Conservation (phyloP, 139 green algal genomes). For the Chlorella sorokiniana region DNA sequence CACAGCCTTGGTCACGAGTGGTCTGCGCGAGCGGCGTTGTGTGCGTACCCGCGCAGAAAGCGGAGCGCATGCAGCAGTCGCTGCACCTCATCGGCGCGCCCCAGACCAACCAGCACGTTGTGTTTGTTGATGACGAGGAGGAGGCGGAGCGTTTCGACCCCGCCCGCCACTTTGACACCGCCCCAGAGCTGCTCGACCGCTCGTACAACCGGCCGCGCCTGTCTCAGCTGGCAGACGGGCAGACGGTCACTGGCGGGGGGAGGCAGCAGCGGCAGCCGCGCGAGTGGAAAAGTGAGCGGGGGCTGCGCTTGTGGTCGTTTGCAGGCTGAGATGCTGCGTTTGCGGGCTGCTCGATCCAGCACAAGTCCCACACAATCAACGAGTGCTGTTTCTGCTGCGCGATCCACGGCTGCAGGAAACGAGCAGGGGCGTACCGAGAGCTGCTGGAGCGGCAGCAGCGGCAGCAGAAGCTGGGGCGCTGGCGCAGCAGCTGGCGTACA, state of each 20-base stretch:
- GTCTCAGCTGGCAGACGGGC: conserved; percentile 33
- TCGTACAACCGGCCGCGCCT: conserved; percentile 79
- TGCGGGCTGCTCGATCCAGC: background rate
- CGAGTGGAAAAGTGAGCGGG: conserved; percentile 20
- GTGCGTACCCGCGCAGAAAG: conserved; percentile 63
- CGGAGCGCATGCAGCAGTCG: conserved; percentile 69
- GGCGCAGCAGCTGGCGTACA: conserved; percentile 59
- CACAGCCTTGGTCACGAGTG: too few relatives aligned
- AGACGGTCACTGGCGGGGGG: conserved; percentile 23
- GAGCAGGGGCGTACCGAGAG: conserved; percentile 77
- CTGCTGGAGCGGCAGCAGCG: conserved; percentile 75
- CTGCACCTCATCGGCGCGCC: conserved; percentile 87
- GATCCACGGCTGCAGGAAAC: conserved; percentile 50
- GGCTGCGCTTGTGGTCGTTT: background rate
- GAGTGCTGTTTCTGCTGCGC: background rate
- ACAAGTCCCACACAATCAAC: too few relatives aligned
- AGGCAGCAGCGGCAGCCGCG: background rate
- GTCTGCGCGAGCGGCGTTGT: too few relatives aligned
- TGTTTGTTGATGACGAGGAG: conserved; percentile 79
- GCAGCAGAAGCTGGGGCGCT: conserved; percentile 63
- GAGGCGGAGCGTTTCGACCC: conserved; percentile 66
- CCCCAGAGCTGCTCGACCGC: conserved; percentile 72
- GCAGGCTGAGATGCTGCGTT: background rate
- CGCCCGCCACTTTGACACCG: conserved; percentile 80
- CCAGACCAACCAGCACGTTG: conserved; percentile 53